Evolutionary conservation across 2,329 filamentous ascomycete genomes (phyloP).

Genomic region (Fusarium musae): DNA sequence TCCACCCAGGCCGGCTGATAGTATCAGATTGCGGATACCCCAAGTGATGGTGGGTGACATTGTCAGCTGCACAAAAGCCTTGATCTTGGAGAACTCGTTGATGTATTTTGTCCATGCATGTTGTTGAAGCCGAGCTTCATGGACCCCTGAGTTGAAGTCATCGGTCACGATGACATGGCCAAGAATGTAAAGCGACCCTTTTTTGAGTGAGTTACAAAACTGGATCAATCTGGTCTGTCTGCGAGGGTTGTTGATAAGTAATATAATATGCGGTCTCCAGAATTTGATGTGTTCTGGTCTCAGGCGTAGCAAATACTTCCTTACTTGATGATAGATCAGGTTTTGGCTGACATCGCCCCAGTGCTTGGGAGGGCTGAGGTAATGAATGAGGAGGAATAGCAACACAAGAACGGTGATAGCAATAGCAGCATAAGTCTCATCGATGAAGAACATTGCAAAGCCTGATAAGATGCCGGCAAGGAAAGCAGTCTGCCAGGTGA

Average conservation of each 20-base stretch:
- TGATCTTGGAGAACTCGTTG: constrained; percentile 82
- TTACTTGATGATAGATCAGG: constrained; percentile 85
- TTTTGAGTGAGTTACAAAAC: constrained; percentile 92
- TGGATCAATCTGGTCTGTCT: constrained; percentile 85
- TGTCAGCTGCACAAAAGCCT: constrained; percentile 88
- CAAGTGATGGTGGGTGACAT: constrained; percentile 86
- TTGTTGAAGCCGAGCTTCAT: constrained; percentile 84
- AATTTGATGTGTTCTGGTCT: constrained; percentile 93
- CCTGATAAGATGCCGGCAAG: constrained; percentile 80
- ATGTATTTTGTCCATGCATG: constrained; percentile 88
- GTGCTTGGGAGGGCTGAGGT: constrained; percentile 83
- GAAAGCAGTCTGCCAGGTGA: constrained; percentile 85
- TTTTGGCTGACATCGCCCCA: constrained; percentile 94
- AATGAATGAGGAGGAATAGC: constrained; percentile 88
- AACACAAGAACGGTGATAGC: constrained; percentile 79
- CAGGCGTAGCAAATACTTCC: constrained; percentile 86
- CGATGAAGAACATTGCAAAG: constrained; percentile 89
- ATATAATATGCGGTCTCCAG: constrained; percentile 88
- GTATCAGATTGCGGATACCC: constrained; percentile 84
- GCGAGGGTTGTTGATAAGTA: constrained; percentile 86
- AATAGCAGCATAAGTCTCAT: constrained; percentile 80
- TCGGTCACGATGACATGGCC: constrained; percentile 89
- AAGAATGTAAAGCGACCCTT: constrained; percentile 84
- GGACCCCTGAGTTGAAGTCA: constrained; percentile 81
- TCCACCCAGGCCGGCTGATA: constrained; percentile 84